Percentiles rank a stretch among this genome's conserved stretches.
phyloP scores from a whole-genome alignment of 2,329 filamentous ascomycete species.

The Alternaria triticimaculans region DNA sequence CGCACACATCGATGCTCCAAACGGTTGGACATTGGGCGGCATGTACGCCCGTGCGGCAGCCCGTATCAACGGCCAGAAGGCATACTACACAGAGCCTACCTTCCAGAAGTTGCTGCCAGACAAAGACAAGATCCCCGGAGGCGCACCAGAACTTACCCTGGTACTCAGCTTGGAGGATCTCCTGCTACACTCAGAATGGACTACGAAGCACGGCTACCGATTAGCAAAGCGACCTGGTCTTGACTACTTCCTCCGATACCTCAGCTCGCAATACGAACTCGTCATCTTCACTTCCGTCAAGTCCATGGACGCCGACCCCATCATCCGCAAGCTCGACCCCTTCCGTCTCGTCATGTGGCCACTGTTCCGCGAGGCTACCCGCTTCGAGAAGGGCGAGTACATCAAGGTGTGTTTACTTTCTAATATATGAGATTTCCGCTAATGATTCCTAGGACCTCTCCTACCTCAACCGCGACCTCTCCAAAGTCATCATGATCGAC shows the following conservation, averaged over 20 bases:
- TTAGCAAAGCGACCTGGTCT: constrained; percentile 92
- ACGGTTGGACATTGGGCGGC: constrained; percentile 75
- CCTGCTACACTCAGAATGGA: constrained; percentile 94
- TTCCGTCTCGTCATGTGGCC: constrained; percentile 96
- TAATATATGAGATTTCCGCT: constrained; percentile 4
- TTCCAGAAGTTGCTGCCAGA: constrained; percentile 93
- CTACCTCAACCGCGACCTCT: constrained; percentile 93
- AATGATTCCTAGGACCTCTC: constrained; percentile 75
- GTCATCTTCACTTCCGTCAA: constrained; percentile 94
- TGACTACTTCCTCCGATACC: constrained; percentile 96
- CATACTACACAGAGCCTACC: constrained; percentile 94
- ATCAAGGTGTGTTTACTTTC: constrained; percentile 72
- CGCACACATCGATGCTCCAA: constrained; percentile 73
- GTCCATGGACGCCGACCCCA: constrained; percentile 80
- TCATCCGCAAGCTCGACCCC: constrained; percentile 92
- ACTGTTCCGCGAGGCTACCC: constrained; percentile 93
- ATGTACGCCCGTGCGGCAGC: constrained; percentile 85
- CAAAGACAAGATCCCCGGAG: constrained; percentile 61
- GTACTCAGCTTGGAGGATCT: constrained; percentile 93
- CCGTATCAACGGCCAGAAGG: constrained; percentile 75
- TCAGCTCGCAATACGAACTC: constrained; percentile 97
- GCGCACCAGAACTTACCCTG: constrained; percentile 87
- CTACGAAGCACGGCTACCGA: constrained; percentile 91
- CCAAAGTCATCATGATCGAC: constrained; percentile 94
- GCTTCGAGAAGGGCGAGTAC: constrained; percentile 94